Evolutionary conservation across 1,139 yeast species (phyloP), one percentile per base, ranked within the genome.

Genomic region (Yamadazyma oceani): DNA sequence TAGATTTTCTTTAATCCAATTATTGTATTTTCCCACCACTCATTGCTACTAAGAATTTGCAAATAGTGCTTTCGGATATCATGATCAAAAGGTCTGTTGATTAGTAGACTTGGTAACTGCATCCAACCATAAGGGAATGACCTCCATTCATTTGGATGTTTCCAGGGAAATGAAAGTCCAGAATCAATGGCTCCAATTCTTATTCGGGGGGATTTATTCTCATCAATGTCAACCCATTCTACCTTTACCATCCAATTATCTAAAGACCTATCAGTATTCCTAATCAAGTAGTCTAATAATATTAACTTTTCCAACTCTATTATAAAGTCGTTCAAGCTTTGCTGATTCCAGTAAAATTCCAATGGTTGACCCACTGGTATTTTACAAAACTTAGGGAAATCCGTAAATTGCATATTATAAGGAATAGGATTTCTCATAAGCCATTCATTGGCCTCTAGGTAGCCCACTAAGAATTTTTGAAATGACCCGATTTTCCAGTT

Each of bases 81-180:
- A 30, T 62, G 62, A 3, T 84, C 73, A 48, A 84, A 83, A 2
- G 89, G 90, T 44, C 77, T 82, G 0, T 87, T 88, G 39, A 84
- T 79, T 3, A 84, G 55, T 7, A 78, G 66, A 14, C 76, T 57
- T 0, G 92, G 92, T 28, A 84, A 57, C 48, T 80, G 82, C 21
- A 84, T 60, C 92, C 92, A 84, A 0, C 92, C 92, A 59, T 76
- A 84, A 0, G 92, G 92, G 48, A 82, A 84, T 1, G 87, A 80
- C 38, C 92, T 62, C 89, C 90, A 83, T 51, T 82, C 89, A 55
- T 84, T 86, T 0, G 92, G 92, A 47, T 82, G 87, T 50, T 84
- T 84, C 90, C 90, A 84, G 4, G 92, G 92, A 49, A 82, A 83
- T 0, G 90, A 75, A 22, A 84, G 64, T 0, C 90, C 90, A 3